phyloP scores from a whole-genome alignment of 805 yeast genomes.

The Candida nemodendra region DNA sequence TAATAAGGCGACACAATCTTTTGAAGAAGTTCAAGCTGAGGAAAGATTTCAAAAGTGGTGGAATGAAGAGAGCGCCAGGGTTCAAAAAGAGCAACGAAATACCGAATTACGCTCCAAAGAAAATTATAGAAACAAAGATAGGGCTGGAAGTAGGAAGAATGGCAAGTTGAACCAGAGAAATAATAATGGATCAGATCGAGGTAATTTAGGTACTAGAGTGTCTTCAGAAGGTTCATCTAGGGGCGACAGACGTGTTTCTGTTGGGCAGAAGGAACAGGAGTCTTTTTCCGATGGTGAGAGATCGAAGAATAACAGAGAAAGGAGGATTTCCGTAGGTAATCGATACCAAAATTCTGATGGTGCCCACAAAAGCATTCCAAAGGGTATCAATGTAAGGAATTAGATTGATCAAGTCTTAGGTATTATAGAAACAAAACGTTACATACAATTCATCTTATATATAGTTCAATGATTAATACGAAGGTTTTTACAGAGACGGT shows the following conservation, averaged over 20 bases:
- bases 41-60: slow-evolving; percentile 88
- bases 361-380: background rate
- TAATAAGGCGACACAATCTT: slow-evolving; percentile 33
- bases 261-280: background rate
- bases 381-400: background rate
- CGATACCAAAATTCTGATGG: background rate
- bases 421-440: too few relatives aligned
- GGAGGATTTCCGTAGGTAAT: too few relatives aligned
- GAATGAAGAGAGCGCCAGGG: slow-evolving; percentile 70
- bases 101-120: slow-evolving; percentile 8
- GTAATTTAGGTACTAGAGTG: background rate
- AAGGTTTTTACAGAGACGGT: background rate
- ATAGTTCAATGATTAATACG: background rate
- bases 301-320: too few relatives aligned
- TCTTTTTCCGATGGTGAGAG: too few relatives aligned
- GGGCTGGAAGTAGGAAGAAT: slow-evolving; percentile 1
- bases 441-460: background rate
- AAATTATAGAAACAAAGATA: background rate
- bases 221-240: background rate
- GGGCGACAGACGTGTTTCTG: background rate
- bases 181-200: background rate
- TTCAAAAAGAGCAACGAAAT: slow-evolving; percentile 43
- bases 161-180: slow-evolving; percentile 1
- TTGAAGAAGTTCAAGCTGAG: slow-evolving; percentile 75
- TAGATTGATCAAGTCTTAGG: too few relatives aligned